phyloP scores from a whole-genome alignment of 345 rosid species.

The Arabis hirsuta region DNA sequence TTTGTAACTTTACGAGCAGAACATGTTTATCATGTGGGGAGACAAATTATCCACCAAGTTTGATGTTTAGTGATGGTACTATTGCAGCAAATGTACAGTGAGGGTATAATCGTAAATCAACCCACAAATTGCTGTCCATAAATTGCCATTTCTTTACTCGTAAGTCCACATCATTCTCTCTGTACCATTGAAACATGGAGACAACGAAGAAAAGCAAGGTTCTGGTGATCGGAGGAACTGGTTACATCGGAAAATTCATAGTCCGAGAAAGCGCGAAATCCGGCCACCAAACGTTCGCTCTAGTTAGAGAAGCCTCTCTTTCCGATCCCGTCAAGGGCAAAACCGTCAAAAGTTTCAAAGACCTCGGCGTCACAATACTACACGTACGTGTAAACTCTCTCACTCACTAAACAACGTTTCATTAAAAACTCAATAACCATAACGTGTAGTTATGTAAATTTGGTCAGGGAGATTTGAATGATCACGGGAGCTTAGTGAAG shows the following conservation, averaged over 20 bases:
- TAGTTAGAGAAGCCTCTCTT: slow-evolving; percentile 41
- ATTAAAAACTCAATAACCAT: background rate
- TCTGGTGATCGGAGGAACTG: slow-evolving; percentile 48
- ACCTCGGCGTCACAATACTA: slow-evolving; percentile 37
- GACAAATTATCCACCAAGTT: too few species aligned
- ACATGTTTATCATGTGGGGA: background rate
- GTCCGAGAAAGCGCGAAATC: slow-evolving; percentile 39
- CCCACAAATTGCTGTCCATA: too few species aligned
- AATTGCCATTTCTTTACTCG: too few species aligned
- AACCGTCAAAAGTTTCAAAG: slow-evolving; percentile 35
- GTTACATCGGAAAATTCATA: slow-evolving; percentile 39
- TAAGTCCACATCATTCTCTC: too few species aligned
- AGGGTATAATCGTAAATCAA: too few species aligned
- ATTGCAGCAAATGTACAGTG: too few species aligned
- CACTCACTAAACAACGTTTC: background rate
- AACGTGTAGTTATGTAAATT: background rate
- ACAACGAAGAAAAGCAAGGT: slow-evolving; percentile 41
- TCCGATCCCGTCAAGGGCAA: slow-evolving; percentile 37
- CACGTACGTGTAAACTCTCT: background rate
- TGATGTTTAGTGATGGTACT: too few species aligned
- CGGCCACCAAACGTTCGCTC: slow-evolving; percentile 43
- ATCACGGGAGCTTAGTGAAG: slow-evolving; percentile 42
- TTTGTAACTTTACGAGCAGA: background rate
- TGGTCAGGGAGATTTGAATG: slow-evolving; percentile 44
- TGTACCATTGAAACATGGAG: background rate